Percentiles rank a stretch among this genome's conserved stretches.
Evolutionary conservation across 495 filamentous ascomycete species (phyloP).

Genomic region (Penicillium roqueforti): DNA sequence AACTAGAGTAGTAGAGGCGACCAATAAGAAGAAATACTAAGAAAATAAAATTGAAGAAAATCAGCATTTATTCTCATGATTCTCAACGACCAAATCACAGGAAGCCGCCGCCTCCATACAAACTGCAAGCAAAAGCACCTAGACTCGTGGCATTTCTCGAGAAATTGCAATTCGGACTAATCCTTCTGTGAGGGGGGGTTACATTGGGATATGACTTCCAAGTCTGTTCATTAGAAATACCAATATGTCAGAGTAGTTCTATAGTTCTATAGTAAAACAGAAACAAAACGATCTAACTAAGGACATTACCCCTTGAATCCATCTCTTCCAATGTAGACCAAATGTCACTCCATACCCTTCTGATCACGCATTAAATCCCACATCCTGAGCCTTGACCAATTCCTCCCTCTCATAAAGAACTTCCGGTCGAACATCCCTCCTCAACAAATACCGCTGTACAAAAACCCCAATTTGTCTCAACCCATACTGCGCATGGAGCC

Average conservation of each 20-base stretch:
- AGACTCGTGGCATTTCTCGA: background rate
- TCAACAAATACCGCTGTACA: constrained; percentile 44
- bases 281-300: background rate
- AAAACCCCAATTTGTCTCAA: constrained; percentile 46
- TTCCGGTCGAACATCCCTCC: constrained; percentile 32
- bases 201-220: background rate
- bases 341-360: background rate
- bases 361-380: constrained; percentile 26
- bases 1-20: background rate
- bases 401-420: constrained; percentile 41
- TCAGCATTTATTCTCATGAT: background rate
- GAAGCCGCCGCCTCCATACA: background rate
- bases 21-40: background rate
- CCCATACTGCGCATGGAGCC: constrained; percentile 43
- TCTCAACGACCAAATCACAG: too few relatives aligned
- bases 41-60: background rate
- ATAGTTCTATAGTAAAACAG: background rate
- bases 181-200: background rate
- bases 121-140: background rate
- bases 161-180: background rate
- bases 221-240: background rate
- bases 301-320: background rate
- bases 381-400: constrained; percentile 10
- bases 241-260: background rate
- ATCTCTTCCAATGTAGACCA: background rate